Conservation (phyloP, 2,329 filamentous ascomycete genomes). For the Aspergillus aculeatus region DNA sequence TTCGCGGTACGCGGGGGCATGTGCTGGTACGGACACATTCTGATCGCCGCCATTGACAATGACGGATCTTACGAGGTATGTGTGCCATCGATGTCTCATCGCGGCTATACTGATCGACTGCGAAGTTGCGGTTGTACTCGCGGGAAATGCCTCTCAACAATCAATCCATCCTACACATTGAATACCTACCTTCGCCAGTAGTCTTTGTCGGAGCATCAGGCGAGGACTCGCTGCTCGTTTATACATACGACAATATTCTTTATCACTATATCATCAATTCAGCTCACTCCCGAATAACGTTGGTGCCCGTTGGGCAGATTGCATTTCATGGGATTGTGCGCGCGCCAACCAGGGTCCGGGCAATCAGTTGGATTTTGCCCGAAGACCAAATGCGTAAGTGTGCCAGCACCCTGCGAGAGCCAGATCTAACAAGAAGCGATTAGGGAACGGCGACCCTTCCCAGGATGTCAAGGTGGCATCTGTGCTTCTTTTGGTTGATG, state of each 20-base stretch:
- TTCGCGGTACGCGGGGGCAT: constrained; percentile 93
- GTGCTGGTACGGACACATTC: constrained; percentile 97
- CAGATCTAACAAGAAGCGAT: constrained; percentile 15
- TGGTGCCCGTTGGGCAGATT: constrained; percentile 96
- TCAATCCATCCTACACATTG: constrained; percentile 69
- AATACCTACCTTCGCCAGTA: constrained; percentile 79
- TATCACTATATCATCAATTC: constrained; percentile 90
- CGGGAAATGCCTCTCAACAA: constrained; percentile 77
- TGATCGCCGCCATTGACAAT: constrained; percentile 89
- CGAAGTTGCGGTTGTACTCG: constrained; percentile 80
- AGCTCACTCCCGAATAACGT: constrained; percentile 66
- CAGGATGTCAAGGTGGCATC: constrained; percentile 93
- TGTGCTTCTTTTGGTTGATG: constrained; percentile 94
- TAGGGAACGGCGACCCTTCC: constrained; percentile 83
- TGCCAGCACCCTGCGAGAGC: neutral
- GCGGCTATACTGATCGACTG: neutral
- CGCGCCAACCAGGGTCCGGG: constrained; percentile 86
- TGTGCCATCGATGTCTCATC: neutral
- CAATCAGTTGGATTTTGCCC: constrained; percentile 92
- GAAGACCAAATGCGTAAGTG: constrained; percentile 74
- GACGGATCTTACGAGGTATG: constrained; percentile 71
- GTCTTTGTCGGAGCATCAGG: constrained; percentile 86
- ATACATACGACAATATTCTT: constrained; percentile 93
- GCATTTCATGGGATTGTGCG: constrained; percentile 95
- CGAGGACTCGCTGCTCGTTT: constrained; percentile 91